These are phyloP conservation scores for Sporothrix euskadiensis DNA, from an alignment of 2,329 filamentous ascomycete genomes.

Conservation along the genomic window DNA sequence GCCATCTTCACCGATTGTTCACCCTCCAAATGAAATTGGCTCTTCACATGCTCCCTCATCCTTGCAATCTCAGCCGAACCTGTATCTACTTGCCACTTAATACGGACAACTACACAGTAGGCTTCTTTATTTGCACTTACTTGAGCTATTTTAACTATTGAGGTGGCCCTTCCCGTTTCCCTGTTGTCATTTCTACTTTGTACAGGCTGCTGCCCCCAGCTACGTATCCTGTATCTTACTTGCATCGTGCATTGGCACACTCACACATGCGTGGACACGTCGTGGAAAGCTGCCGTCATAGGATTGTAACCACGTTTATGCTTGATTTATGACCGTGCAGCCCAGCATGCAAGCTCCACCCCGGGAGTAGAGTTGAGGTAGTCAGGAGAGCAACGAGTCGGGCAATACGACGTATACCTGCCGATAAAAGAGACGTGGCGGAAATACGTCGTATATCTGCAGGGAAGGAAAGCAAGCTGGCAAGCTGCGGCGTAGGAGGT, in stretches of 20 bases:
- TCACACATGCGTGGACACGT: neutral
- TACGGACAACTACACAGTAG: neutral
- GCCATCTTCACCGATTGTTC: neutral
- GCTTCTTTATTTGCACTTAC: neutral
- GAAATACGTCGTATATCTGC: neutral
- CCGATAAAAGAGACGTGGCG: neutral
- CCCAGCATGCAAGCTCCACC: neutral
- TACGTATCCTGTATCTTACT: neutral
- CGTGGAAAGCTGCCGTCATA: slow-evolving; percentile 11
- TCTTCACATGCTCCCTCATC: neutral
- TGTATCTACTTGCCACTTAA: neutral
- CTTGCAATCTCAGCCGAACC: neutral
- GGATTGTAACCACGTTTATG: slow-evolving; percentile 9
- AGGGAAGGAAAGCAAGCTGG: neutral
- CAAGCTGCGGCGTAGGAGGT: neutral
- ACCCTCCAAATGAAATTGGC: too few species aligned
- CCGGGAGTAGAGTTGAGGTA: neutral
- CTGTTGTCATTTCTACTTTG: neutral
- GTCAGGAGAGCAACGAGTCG: neutral
- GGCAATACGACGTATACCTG: neutral
- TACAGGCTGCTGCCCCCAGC: neutral
- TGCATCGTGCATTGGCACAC: neutral
- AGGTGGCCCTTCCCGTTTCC: neutral
- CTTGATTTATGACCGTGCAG: slow-evolving; percentile 9
- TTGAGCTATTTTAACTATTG: neutral